Conservation (phyloP, 768 basidiomycete genomes). For the Auriscalpium vulgare region DNA sequence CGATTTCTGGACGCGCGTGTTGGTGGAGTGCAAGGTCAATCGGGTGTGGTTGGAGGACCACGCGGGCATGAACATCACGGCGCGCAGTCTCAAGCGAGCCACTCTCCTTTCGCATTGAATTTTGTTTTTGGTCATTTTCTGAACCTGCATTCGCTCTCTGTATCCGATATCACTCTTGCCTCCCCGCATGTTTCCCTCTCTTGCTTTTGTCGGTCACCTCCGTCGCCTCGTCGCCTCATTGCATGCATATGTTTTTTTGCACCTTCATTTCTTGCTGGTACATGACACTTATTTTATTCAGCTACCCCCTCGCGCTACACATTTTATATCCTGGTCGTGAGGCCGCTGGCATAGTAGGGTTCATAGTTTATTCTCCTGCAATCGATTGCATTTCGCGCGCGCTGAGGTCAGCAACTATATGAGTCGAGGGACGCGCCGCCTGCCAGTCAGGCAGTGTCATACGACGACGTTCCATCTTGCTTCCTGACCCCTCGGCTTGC, state of each 20-base stretch:
- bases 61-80: conserved; percentile 48
- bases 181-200: not conserved
- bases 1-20: conserved; percentile 32
- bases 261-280: not conserved
- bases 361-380: no score
- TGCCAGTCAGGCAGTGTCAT: no score
- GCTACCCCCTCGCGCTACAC: not conserved
- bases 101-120: not conserved
- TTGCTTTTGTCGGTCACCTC: not conserved
- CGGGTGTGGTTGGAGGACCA: conserved; percentile 63
- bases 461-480: no score
- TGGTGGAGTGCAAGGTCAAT: conserved; percentile 41
- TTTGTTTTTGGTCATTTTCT: not conserved
- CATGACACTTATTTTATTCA: no score
- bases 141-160: not conserved
- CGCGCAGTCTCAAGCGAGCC: conserved; percentile 32
- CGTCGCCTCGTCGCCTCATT: not conserved
- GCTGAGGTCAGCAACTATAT: no score
- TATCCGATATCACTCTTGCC: not conserved
- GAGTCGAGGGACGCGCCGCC: no score
- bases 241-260: not conserved
- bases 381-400: no score
- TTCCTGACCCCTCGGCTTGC: no score
- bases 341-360: not conserved
- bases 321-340: not conserved